Percentiles rank a stretch among this genome's conserved stretches.
Evolutionary conservation across 2,329 filamentous ascomycete species (phyloP).

Genomic region (Emergomyces pasteurianus): DNA sequence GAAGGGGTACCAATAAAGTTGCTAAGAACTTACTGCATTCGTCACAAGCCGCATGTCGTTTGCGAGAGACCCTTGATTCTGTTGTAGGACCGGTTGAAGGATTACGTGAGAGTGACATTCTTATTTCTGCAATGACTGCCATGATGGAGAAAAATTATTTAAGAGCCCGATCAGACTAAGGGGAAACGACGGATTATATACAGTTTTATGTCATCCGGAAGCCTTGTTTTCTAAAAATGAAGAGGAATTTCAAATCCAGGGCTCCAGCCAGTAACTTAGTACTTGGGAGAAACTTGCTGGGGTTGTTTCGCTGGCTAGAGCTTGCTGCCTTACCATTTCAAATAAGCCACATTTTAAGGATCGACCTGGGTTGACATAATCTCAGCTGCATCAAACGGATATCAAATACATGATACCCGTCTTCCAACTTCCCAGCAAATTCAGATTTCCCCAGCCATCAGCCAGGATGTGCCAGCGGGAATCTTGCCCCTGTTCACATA

Average conservation of each 20-base stretch:
- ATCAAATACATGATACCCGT: neutral
- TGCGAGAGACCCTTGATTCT: conserved; percentile 13
- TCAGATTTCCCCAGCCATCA: neutral
- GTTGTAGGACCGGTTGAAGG: conserved; percentile 7
- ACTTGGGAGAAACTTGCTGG: neutral
- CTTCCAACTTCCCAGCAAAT: neutral
- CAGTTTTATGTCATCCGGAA: neutral
- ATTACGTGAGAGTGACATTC: conserved; percentile 7
- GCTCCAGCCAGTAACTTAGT: neutral
- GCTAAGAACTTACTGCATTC: conserved; percentile 32
- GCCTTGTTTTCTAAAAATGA: neutral
- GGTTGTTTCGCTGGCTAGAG: neutral
- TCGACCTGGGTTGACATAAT: neutral
- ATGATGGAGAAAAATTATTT: neutral
- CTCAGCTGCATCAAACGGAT: neutral
- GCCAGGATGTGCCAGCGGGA: neutral
- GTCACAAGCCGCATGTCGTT: conserved; percentile 37
- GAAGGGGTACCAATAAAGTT: conserved; percentile 11
- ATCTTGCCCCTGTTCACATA: neutral
- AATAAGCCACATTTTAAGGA: neutral
- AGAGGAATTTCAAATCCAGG: neutral
- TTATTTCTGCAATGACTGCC: neutral
- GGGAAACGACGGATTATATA: neutral
- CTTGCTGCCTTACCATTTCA: neutral
- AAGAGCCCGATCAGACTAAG: neutral